Evolutionary conservation across 139 green algal species (phyloP).

Genomic region (Prasinococcaceae sp.): DNA sequence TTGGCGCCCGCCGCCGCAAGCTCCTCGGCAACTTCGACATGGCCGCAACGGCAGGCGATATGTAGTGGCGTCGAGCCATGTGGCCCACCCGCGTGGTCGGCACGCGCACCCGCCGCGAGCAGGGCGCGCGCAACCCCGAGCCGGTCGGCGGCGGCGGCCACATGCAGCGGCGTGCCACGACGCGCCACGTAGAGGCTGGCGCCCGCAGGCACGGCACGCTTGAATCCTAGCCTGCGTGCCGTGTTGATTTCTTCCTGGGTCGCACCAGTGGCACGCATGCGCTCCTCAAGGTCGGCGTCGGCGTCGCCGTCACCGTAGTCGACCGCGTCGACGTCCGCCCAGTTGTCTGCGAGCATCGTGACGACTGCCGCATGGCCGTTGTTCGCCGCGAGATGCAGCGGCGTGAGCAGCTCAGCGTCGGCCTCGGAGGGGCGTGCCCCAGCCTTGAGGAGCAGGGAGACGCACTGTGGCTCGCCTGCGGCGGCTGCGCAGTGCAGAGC

Average conservation of each 20-base stretch:
- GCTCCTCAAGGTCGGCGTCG: not conserved
- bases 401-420: slow-evolving; percentile 13
- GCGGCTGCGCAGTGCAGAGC: slow-evolving; percentile 8
- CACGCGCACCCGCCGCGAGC: not conserved
- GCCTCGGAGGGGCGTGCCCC: not conserved
- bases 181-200: slow-evolving; percentile 1
- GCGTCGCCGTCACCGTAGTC: not conserved
- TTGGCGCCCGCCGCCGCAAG: not conserved
- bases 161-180: slow-evolving; percentile 1
- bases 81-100: not conserved
- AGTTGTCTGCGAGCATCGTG: slow-evolving; percentile 6
- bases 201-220: not conserved
- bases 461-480: slow-evolving; percentile 3
- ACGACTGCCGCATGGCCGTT: slow-evolving; percentile 1
- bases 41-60: slow-evolving; percentile 3
- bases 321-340: not conserved
- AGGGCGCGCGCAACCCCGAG: not conserved
- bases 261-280: not conserved
- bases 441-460: slow-evolving; percentile 8
- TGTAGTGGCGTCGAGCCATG: slow-evolving; percentile 9
- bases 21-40: not conserved
- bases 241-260: not conserved
- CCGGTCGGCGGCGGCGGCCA: not conserved
- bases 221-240: too few relatives aligned
- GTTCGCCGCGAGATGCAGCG: slow-evolving; percentile 13